Conservation (phyloP, 2,329 filamentous ascomycete species). For the Tolypocladium inflatum region DNA sequence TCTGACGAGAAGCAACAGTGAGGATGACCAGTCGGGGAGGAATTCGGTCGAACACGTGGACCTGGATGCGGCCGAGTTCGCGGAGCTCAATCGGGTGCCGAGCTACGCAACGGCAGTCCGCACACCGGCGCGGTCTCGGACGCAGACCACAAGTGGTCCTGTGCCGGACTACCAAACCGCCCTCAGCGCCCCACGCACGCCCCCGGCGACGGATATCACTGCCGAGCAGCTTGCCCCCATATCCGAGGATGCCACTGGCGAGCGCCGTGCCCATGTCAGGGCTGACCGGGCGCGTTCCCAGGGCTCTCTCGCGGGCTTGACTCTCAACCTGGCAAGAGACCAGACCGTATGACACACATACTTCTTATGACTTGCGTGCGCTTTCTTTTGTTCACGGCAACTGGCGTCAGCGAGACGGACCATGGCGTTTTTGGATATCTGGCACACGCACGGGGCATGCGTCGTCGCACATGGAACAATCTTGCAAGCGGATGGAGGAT, state of each 20-base stretch:
- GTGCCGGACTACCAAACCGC: constrained; percentile 62
- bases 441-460: background rate
- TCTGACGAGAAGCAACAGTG: constrained; percentile 45
- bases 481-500: background rate
- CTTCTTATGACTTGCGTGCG: background rate
- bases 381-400: background rate
- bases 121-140: constrained; percentile 47
- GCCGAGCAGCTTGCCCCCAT: constrained; percentile 21
- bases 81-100: constrained; percentile 61
- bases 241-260: constrained; percentile 18
- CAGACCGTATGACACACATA: background rate
- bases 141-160: constrained; percentile 34
- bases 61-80: constrained; percentile 49
- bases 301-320: background rate
- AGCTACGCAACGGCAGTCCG: constrained; percentile 69
- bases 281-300: background rate
- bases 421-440: background rate
- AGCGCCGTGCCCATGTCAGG: constrained; percentile 1
- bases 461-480: background rate
- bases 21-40: constrained; percentile 39
- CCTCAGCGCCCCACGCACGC: constrained; percentile 41
- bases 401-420: background rate
- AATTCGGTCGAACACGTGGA: constrained; percentile 49
- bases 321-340: background rate
- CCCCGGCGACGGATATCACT: constrained; percentile 24